These are phyloP conservation scores for Mycena galericulata DNA, from an alignment of 768 basidiomycete species.

Conservation along the genomic window DNA sequence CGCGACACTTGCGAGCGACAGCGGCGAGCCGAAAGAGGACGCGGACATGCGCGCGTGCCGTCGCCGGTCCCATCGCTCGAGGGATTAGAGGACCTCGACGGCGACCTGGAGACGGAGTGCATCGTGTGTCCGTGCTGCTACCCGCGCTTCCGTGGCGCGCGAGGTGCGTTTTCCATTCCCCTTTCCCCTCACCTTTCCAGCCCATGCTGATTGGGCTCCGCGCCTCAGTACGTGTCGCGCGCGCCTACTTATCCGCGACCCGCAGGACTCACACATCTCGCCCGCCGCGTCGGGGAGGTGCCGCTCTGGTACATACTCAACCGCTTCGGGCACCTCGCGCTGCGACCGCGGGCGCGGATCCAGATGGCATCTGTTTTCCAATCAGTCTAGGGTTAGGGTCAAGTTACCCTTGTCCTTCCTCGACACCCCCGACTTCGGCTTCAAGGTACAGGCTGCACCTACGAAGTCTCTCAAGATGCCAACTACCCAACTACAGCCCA, in stretches of 20 bases:
- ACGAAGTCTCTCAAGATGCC: no score
- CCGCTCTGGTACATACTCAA: conserved; percentile 32
- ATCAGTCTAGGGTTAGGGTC: no score
- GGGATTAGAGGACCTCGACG: conserved; percentile 10
- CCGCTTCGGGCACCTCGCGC: conserved; percentile 19
- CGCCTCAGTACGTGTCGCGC: conserved; percentile 20
- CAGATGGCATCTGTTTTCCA: no score
- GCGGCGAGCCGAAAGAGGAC: not conserved
- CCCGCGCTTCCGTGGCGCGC: conserved; percentile 34
- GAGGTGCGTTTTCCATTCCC: conserved; percentile 4
- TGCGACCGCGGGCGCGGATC: not conserved
- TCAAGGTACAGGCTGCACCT: no score
- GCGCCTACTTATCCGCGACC: conserved; percentile 28
- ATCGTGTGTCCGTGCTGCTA: conserved; percentile 27
- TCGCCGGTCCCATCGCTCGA: conserved; percentile 32
- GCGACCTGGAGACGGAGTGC: conserved; percentile 12
- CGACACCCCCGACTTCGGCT: no score
- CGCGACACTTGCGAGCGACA: not conserved
- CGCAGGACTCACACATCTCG: conserved; percentile 32
- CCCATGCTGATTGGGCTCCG: no score
- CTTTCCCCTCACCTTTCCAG: conserved; percentile 27
- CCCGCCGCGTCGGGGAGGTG: conserved; percentile 25
- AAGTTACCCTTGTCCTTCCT: no score
- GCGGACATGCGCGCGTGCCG: not conserved
- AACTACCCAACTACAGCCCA: no score